Conservation (phyloP, 2,329 filamentous ascomycete species). For the Cryphonectria parasitica region DNA sequence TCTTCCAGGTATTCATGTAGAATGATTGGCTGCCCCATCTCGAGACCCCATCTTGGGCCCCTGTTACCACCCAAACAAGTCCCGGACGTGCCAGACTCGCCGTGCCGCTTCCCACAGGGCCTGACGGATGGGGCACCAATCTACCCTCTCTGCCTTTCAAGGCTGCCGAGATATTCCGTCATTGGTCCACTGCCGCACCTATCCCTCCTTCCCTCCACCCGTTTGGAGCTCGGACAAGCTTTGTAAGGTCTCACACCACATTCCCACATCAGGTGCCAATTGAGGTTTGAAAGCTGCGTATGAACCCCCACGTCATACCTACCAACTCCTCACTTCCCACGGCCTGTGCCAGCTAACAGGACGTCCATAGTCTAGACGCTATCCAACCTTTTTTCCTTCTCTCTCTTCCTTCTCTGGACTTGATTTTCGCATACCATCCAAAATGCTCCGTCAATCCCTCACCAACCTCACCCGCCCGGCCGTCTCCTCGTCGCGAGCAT, state of each 20-base stretch:
- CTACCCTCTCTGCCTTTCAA: not conserved
- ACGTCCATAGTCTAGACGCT: not conserved
- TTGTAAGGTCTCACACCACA: conserved; percentile 15
- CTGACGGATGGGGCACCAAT: not conserved
- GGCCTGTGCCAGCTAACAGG: conserved; percentile 11
- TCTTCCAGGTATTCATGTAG: conserved; percentile 7
- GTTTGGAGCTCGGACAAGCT: conserved; percentile 17
- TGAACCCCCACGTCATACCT: conserved; percentile 19
- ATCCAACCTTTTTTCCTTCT: not conserved
- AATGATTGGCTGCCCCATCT: conserved; percentile 18
- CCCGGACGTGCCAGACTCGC: not conserved
- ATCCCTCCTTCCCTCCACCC: conserved; percentile 7
- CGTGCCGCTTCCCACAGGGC: not conserved
- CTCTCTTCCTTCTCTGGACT: conserved; percentile 1
- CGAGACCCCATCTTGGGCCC: conserved; percentile 1
- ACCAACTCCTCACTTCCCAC: not conserved
- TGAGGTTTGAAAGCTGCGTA: conserved; percentile 24
- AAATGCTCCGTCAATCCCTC: conserved; percentile 71
- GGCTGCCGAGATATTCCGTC: conserved; percentile 28
- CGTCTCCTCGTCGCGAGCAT: conserved; percentile 55
- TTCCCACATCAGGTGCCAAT: conserved; percentile 24
- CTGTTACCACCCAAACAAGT: conserved; percentile 1
- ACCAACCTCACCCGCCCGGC: conserved; percentile 57
- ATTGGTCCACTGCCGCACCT: conserved; percentile 17
- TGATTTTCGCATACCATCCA: conserved; percentile 34